Evolutionary conservation across 2,329 filamentous ascomycete genomes (phyloP).

Genomic region (Fusarium camptoceras): DNA sequence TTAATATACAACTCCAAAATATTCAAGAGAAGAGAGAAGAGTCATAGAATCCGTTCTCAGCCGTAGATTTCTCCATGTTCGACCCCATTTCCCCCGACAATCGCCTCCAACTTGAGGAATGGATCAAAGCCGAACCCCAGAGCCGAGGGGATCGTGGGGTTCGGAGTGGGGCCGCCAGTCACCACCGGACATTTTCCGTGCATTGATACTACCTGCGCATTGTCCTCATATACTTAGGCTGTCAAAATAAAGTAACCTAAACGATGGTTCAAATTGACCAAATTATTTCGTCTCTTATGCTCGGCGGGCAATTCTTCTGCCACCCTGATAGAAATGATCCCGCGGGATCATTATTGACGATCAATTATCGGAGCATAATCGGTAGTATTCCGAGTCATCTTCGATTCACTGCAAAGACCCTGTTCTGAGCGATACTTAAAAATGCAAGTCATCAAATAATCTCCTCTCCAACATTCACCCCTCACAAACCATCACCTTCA

Average conservation of each 20-base stretch:
- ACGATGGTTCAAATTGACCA: rapidly evolving
- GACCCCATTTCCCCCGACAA: not conserved
- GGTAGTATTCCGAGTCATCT: not conserved
- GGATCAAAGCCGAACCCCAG: not conserved
- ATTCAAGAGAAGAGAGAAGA: not conserved
- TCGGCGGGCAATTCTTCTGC: not conserved
- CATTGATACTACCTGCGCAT: rapidly evolving
- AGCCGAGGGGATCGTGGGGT: slow-evolving; percentile 9
- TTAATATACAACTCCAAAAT: slow-evolving; percentile 18
- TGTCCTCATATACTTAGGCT: not conserved
- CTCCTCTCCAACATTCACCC: not conserved
- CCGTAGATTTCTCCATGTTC: not conserved
- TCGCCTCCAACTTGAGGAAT: not conserved
- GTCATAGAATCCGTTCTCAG: not conserved
- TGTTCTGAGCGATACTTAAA: slow-evolving; percentile 15
- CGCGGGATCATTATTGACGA: not conserved
- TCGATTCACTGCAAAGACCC: rapidly evolving
- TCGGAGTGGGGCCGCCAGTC: slow-evolving; percentile 16
- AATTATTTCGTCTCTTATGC: not conserved
- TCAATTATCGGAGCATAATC: not conserved
- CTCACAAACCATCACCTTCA: not conserved
- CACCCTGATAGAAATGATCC: too few species aligned
- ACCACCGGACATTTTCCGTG: slow-evolving; percentile 9
- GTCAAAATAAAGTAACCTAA: not conserved
- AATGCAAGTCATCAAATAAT: slow-evolving; percentile 6